These are phyloP conservation scores for Solanum clarkiae DNA, from an alignment of 257 asterid genomes.

Conservation along the genomic window DNA sequence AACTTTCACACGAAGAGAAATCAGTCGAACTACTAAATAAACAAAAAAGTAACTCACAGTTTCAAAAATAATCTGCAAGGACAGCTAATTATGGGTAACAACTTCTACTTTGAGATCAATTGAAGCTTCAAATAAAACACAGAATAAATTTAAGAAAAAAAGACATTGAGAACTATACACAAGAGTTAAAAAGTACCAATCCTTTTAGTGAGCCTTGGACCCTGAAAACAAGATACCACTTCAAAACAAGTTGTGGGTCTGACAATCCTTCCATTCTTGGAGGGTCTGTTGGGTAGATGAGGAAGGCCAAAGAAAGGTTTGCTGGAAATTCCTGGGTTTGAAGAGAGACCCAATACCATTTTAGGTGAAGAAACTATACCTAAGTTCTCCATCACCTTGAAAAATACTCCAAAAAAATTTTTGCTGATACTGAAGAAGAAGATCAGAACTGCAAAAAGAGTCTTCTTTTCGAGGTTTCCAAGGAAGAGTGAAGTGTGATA, in stretches of 20 bases:
- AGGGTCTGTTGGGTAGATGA: conserved; percentile 23
- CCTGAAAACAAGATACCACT: conserved; percentile 28
- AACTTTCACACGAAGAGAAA: neutral
- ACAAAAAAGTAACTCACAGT: neutral
- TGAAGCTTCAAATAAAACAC: neutral
- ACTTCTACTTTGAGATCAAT: neutral
- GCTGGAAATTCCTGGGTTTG: conserved; percentile 31
- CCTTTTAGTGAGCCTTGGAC: conserved; percentile 33
- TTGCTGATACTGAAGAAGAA: neutral
- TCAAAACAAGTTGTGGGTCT: conserved; percentile 25
- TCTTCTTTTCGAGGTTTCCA: neutral
- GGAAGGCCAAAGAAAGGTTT: conserved; percentile 52
- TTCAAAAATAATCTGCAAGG: neutral
- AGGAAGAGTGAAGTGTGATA: neutral
- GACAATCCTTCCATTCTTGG: conserved; percentile 12
- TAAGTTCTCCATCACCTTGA: conserved; percentile 44
- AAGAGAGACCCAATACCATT: conserved; percentile 44
- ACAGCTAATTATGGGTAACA: neutral
- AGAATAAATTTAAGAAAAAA: neutral
- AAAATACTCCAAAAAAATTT: neutral
- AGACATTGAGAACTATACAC: neutral
- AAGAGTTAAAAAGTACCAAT: conserved; percentile 27
- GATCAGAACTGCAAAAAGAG: neutral
- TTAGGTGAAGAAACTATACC: conserved; percentile 60
- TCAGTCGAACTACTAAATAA: neutral